Percentiles rank a stretch among this genome's conserved stretches.
Conservation (phyloP, 83 land plant species). For the Picea engelmannii region DNA sequence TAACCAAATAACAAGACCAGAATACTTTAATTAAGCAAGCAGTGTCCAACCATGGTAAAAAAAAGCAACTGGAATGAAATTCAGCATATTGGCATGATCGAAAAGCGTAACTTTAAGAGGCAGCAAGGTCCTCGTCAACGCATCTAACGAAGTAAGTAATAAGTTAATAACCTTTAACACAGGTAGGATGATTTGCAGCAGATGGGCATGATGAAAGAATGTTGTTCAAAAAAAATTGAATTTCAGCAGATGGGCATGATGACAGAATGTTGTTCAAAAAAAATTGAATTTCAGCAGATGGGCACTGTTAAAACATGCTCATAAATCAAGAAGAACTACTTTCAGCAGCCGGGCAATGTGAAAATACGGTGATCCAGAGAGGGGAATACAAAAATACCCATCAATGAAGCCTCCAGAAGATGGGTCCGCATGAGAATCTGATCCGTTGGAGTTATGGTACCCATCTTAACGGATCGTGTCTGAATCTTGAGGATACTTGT, state of each 20-base stretch:
- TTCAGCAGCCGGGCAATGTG: neutral
- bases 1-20: neutral
- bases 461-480: conserved; percentile 37
- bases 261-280: neutral
- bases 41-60: neutral
- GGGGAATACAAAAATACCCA: conserved; percentile 40
- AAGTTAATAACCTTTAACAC: neutral
- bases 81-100: neutral
- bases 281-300: neutral
- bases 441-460: conserved; percentile 55
- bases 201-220: neutral
- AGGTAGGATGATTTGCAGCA: neutral
- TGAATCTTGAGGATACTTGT: conserved; percentile 52
- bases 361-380: neutral
- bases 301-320: neutral
- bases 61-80: neutral
- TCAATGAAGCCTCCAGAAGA: conserved; percentile 66
- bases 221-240: neutral
- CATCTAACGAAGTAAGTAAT: neutral
- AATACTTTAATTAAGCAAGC: neutral
- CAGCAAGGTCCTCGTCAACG: neutral
- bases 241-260: neutral
- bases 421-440: conserved; percentile 62
- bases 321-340: neutral
- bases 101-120: too few relatives aligned